A percentile compares a stretch with the other conserved stretches of the same genome.
phyloP scores from a whole-genome alignment of 352 stramenopile genomes.

The Phytopythium ostracodes region DNA sequence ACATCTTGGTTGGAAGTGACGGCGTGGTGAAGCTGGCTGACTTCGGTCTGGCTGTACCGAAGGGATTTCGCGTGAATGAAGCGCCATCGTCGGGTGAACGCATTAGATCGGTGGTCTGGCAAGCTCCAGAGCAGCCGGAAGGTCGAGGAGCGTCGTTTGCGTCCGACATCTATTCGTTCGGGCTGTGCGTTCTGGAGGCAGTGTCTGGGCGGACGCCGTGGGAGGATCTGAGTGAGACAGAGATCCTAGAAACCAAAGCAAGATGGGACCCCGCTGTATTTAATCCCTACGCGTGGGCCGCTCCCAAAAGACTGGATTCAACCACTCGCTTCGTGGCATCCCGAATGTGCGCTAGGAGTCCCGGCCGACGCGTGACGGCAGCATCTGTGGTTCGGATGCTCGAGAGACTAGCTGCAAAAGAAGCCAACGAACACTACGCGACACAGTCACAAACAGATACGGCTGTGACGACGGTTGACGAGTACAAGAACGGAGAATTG shows the following conservation, averaged over 20 bases:
- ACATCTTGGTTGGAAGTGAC: constrained; percentile 24
- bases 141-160: neutral
- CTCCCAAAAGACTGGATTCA: neutral
- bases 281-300: neutral
- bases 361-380: neutral
- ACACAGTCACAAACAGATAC: neutral
- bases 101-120: too few species aligned
- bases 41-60: too few species aligned
- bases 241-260: neutral
- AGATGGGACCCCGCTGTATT: neutral
- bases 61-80: too few species aligned
- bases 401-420: neutral
- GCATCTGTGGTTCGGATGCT: neutral
- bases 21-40: constrained; percentile 20
- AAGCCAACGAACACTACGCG: neutral
- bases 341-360: neutral
- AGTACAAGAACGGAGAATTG: neutral
- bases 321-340: neutral
- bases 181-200: neutral
- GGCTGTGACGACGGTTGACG: neutral
- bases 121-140: neutral
- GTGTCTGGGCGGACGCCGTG: neutral
- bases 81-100: too few species aligned
- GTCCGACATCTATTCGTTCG: constrained; percentile 1
- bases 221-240: neutral